Percentiles rank a stretch among this genome's conserved stretches.
These are phyloP conservation scores for Rhynchospora tenuis DNA, from an alignment of 176 grass and related monocot species.

Conservation along the genomic window DNA sequence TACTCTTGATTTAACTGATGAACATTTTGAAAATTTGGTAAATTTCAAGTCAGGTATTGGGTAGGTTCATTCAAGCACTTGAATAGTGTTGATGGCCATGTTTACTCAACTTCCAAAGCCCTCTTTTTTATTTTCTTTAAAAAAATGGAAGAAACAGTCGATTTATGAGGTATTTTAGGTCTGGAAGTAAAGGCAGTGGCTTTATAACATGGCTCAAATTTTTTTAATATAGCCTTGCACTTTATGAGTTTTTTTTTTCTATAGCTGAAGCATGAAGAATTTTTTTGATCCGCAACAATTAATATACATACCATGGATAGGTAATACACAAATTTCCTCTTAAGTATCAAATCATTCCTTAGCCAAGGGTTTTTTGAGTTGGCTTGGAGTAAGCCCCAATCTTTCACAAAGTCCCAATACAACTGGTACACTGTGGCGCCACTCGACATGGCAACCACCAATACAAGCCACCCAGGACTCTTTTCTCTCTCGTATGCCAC, in stretches of 20 bases:
- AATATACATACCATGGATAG: constrained; percentile 67
- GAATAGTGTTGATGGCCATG: not conserved
- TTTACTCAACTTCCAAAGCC: not conserved
- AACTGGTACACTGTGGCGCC: constrained; percentile 85
- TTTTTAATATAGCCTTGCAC: not conserved
- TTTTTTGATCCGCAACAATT: not conserved
- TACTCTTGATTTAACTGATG: constrained; percentile 11
- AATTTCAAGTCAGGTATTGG: not conserved
- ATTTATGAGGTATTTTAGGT: not conserved
- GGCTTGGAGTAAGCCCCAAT: constrained; percentile 82
- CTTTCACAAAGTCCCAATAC: constrained; percentile 99
- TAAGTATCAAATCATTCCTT: constrained; percentile 79
- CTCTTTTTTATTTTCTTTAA: not conserved
- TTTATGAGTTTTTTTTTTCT: not conserved
- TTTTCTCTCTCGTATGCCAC: constrained; percentile 83
- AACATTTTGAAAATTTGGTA: not conserved
- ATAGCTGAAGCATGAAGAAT: not conserved
- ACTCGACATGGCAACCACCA: constrained; percentile 66
- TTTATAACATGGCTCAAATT: not conserved
- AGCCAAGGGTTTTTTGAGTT: constrained; percentile 87
- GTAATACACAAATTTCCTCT: constrained; percentile 84
- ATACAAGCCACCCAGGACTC: constrained; percentile 52
- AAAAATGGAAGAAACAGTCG: not conserved
- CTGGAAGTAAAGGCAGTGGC: not conserved
- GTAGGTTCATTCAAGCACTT: not conserved